Evolutionary conservation across 441 rosid species (phyloP), one percentile per base, ranked within the genome.

Genomic region (Brassica balearica): DNA sequence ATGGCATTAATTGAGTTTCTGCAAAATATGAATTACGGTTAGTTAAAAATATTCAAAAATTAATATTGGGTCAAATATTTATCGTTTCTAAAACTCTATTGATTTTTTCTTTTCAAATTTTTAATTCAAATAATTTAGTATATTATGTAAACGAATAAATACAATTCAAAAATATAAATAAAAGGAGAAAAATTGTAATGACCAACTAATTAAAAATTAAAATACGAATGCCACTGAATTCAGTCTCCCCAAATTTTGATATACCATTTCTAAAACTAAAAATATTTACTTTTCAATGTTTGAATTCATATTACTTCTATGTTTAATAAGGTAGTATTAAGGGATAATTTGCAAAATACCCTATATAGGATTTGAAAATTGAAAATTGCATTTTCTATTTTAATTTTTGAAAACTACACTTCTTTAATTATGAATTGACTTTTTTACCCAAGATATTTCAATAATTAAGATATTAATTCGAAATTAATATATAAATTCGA

Each of bases 161-260:
- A 20, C 2, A 3, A 4, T 9, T 6, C 23, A 2, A n/a, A 11
- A 8, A 32, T 19, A 51, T 8, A 34, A 6, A 38, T 8, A 20
- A 4, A 51, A n/a, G 15, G 1, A 22, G 4, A 25, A 63, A 46
- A 32, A 8, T 48, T 63, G 14, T n/a, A 8, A 11, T 53, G 55
- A 5, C 34, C 9, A 22, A 22, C n/a, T 5, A 75, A 19, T 43
- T 20, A 5, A 32, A 2, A 19, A 32, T 46, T 65, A 22, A 76
- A 48, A 32, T 22, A 48, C 8, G 38, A 76, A 51, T 69, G n/a
- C 1, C 48, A 8, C 55, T 6, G 53, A 38, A 77, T n/a, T 46
- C 9, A 63, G 12, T 69, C 62, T 76, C 8, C 2, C 0, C 20
- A 32, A n/a, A 6, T 5, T 36, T 55, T 41, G 51, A 41, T 22